Base-by-base conservation (phyloP, 208 protist species). In the Leishmania braziliensis region DNA sequence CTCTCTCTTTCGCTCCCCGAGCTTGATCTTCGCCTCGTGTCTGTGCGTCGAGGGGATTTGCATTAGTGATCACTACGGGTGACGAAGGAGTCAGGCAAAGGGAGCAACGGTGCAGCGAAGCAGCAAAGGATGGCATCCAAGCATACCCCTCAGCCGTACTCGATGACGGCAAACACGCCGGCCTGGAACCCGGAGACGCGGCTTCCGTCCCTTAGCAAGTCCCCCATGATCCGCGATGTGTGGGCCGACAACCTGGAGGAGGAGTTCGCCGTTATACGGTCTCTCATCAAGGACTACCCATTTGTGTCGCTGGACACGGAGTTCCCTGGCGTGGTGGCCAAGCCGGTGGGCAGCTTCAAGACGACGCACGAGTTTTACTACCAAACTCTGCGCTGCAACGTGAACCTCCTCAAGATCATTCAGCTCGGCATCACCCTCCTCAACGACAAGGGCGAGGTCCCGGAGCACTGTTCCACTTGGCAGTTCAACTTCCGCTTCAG, bases 401-500 rank as follows among this genome's bases (percentile, higher is more conserved):
- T 99, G 23, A 99, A 99, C 85, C 85, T 99, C 65, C 90, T 99
- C 8, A 99, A 99, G 88, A 98, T 99, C 63, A 99, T 99, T 86
- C 99, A 99, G 89, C 86, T 99, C 66, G 99, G 99, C 77, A 89
- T 99, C 72, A 99, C 99, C 0, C 98, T 99, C 73, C 93, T 98
- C 29, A 99, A 99, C 88, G 96, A 98, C 60, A 88, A 99, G 58
- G 99, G 99, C 63, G 98, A 99, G 75, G 89, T 99, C 23, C 98
- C 98, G 14, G 91, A 97, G 81, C 81, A 94, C 81, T 92, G 92
- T 58, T 99, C 93, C 70, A 99, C 98, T 8, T 99, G 99, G 99
- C 99, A 99, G 93, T 99, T 99, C 84, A 99, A 99, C 90, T 99
- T 99, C 86, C 95, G 97, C 68, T 99, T 99, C 90, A 99, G 90